phyloP scores from a whole-genome alignment of 495 filamentous ascomycete genomes.

The Penicillium cinerascens region DNA sequence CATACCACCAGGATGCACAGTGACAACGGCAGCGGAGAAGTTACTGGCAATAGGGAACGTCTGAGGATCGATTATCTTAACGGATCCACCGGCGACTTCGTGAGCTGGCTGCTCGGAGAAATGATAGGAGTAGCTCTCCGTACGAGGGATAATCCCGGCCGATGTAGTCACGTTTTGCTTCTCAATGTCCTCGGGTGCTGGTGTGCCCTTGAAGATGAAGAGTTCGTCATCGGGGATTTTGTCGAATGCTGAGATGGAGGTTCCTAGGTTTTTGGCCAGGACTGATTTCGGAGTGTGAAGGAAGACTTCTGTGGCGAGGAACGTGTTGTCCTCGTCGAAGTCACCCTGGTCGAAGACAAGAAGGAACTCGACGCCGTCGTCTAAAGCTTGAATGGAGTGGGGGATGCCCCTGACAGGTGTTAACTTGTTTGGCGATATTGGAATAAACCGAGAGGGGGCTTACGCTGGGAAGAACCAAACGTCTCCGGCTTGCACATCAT shows the following conservation, averaged over 20 bases:
- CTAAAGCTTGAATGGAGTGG: slow-evolving; percentile 64
- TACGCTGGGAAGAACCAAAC: slow-evolving; percentile 67
- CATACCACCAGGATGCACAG: slow-evolving; percentile 67
- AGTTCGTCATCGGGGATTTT: slow-evolving; percentile 57
- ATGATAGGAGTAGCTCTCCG: slow-evolving; percentile 61
- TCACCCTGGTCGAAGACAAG: slow-evolving; percentile 65
- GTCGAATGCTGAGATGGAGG: slow-evolving; percentile 52
- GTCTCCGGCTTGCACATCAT: slow-evolving; percentile 64
- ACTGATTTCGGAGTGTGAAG: slow-evolving; percentile 58
- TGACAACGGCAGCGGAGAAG: slow-evolving; percentile 62
- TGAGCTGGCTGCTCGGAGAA: slow-evolving; percentile 60
- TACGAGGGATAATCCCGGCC: slow-evolving; percentile 51
- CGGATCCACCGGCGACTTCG: slow-evolving; percentile 56
- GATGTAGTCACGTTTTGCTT: slow-evolving; percentile 60
- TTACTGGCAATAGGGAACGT: slow-evolving; percentile 59
- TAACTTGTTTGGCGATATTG: background rate
- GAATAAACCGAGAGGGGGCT: background rate
- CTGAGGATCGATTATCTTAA: slow-evolving; percentile 64
- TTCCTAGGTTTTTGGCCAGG: slow-evolving; percentile 59
- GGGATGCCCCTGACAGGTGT: slow-evolving; percentile 50
- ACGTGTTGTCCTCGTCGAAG: slow-evolving; percentile 69
- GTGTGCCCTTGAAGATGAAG: slow-evolving; percentile 68
- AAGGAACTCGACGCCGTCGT: slow-evolving; percentile 64
- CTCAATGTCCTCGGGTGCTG: slow-evolving; percentile 55
- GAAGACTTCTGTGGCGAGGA: slow-evolving; percentile 64